Evolutionary conservation across 306 rosid genomes (phyloP), one percentile per base, ranked within the genome.

Genomic region (Quercus wislizeni): DNA sequence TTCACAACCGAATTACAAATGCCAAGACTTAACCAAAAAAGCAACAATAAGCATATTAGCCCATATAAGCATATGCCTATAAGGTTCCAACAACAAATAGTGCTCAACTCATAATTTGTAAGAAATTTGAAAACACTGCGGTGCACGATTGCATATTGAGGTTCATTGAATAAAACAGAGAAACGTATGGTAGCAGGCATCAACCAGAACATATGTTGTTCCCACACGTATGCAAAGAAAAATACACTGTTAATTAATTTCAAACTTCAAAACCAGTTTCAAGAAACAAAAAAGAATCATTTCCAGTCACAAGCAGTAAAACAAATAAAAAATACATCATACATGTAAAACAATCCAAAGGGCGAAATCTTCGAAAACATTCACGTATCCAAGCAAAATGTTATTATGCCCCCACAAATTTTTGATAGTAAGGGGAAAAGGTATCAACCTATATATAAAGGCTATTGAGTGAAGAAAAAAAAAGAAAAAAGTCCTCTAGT

Each of bases 211-310:
- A 9, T 35, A 19, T 19, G 70, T 6, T 30, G 46, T 25, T 63
- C 18, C 46, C 30, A 41, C 14, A 25, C 46, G 9, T 3, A 69
- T 46, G 77, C 23, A 64, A 31, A 25, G 43, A 8, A 52, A n/a
- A 43, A 19, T 4, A 35, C 21, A 23, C 30, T 28, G 78, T n/a
- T 10, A 49, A 11, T 64, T 51, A 68, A 33, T 63, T 55, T 80
- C 78, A 20, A 56, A 73, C 25, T 69, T 72, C 76, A 77, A 58
- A 52, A 46, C 46, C 46, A 38, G 10, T 38, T 77, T 54, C 52
- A 82, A 65, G 90, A 75, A 70, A 70, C 57, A 68, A 18, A 18
- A 77, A 69, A 74, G 78, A 80, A 82, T 73, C 71, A 79, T 76
- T 80, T 81, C 79, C 83, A 74, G 83, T 69, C 74, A 17, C 87